These are phyloP conservation scores for Periconia sp. DNA, from an alignment of 2,329 filamentous ascomycete genomes.

Conservation along the genomic window DNA sequence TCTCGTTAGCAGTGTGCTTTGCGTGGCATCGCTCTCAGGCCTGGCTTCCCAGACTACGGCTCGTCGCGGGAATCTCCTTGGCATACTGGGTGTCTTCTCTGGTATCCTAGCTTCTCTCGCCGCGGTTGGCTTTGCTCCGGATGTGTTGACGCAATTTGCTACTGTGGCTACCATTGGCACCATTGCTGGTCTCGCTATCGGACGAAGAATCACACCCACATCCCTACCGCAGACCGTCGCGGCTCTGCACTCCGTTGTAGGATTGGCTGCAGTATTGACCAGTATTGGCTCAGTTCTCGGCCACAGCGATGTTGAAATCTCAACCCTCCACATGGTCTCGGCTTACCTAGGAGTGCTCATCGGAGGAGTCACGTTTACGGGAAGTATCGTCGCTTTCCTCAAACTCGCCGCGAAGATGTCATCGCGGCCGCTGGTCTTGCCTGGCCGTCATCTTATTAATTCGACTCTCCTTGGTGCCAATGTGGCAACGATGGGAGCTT, in stretches of 20 bases:
- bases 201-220: slow-evolving; percentile 83
- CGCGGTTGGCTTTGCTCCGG: slow-evolving; percentile 77
- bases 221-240: slow-evolving; percentile 88
- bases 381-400: slow-evolving; percentile 84
- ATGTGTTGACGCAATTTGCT: slow-evolving; percentile 79
- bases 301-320: slow-evolving; percentile 64
- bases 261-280: slow-evolving; percentile 83
- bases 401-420: slow-evolving; percentile 84
- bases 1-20: slow-evolving; percentile 79
- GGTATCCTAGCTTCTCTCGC: slow-evolving; percentile 81
- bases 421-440: slow-evolving; percentile 71
- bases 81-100: slow-evolving; percentile 80
- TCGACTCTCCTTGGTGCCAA: slow-evolving; percentile 73
- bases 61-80: slow-evolving; percentile 80
- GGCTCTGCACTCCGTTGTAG: slow-evolving; percentile 86
- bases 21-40: slow-evolving; percentile 77
- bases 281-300: slow-evolving; percentile 85
- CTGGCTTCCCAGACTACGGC: slow-evolving; percentile 82
- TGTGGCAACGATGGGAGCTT: slow-evolving; percentile 79
- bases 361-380: slow-evolving; percentile 84
- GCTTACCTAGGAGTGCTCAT: slow-evolving; percentile 86
- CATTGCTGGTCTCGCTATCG: slow-evolving; percentile 72
- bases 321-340: slow-evolving; percentile 80
- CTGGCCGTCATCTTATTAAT: slow-evolving; percentile 76
- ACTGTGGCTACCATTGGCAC: slow-evolving; percentile 72